Evolutionary conservation across 2,329 filamentous ascomycete species (phyloP).

Genomic region (Sporothrix pallida): DNA sequence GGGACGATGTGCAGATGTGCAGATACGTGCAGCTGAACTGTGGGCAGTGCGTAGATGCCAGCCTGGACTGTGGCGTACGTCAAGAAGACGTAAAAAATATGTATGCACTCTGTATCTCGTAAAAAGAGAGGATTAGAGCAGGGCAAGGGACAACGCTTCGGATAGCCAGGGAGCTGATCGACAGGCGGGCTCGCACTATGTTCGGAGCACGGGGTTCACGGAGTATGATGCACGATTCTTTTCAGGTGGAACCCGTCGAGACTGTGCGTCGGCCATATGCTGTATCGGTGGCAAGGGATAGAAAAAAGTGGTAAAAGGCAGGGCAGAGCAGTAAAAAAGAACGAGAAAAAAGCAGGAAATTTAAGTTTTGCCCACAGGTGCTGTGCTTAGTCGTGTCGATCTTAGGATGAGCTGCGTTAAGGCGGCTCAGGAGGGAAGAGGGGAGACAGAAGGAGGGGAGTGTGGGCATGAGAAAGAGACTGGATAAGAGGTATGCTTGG

Average conservation of each 20-base stretch:
- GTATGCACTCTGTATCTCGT: too few relatives aligned
- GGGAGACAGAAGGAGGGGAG: not conserved
- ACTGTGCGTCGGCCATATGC: not conserved
- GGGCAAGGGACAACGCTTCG: not conserved
- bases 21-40: conserved; percentile 26
- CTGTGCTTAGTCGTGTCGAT: conserved; percentile 21
- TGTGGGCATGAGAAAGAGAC: not conserved
- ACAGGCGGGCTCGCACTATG: not conserved
- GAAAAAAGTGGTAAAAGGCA: not conserved
- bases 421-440: not conserved
- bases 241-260: not conserved
- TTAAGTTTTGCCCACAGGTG: conserved; percentile 8
- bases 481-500: not conserved
- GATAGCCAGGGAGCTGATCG: conserved; percentile 21
- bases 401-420: conserved; percentile 20
- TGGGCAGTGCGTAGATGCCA: not conserved
- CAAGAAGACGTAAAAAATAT: conserved; percentile 10
- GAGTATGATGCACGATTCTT: not conserved
- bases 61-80: conserved; percentile 4
- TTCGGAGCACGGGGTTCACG: not conserved
- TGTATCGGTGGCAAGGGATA: not conserved
- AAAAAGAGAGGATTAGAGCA: too few relatives aligned
- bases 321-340: not conserved
- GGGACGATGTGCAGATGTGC: conserved; percentile 21
- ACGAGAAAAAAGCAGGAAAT: not conserved